Evolutionary conservation across 805 yeast species (phyloP), one percentile per base, ranked within the genome.

Genomic region (Wickerhamiella occidentalis): DNA sequence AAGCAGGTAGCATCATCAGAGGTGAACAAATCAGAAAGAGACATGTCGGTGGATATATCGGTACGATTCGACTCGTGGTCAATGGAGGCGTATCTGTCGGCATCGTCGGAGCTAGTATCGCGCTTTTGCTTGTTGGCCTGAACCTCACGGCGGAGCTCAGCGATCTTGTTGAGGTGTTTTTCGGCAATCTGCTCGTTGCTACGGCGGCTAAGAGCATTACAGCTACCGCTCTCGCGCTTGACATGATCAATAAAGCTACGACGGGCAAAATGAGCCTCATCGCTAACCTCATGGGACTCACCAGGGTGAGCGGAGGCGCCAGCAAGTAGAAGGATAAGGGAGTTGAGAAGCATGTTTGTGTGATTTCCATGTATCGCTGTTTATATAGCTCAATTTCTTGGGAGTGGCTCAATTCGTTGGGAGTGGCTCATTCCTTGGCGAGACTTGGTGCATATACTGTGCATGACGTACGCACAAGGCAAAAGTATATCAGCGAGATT

Each of bases 21-120:
- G 33, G 33, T 29, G 33, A 42, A 42, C 25, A 42, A 19, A 11
- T 42, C 33, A 18, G 15, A 18, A 7, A 42, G 37, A 13, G 17
- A 8, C 25, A 42, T 42, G 13, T 29, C 45, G n/a, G 15, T 18
- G 17, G 36, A 5, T 12, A 42, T 29, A 18, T 42, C 45, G 18
- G 45, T 42, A 25, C 45, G 45, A 18, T 21, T 25, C 9, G 45
- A 42, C 9, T 42, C 23, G 17, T 42, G 45, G 18, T 42, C 45
- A 7, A 42, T 15, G 15, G 37, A 25, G 6, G 25, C 19, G 33
- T 11, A 42, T 15, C 45, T 29, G 25, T 28, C 26, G 23, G 12
- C 26, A 42, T 42, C 45, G 6, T 25, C 18, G 13, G 13, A 7
- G 7, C 12, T 17, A 9, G 18, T 29, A 29, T 29, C 33, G 13